Conservation (phyloP, 2,329 filamentous ascomycete genomes). For the Arachnopeziza araneosa region DNA sequence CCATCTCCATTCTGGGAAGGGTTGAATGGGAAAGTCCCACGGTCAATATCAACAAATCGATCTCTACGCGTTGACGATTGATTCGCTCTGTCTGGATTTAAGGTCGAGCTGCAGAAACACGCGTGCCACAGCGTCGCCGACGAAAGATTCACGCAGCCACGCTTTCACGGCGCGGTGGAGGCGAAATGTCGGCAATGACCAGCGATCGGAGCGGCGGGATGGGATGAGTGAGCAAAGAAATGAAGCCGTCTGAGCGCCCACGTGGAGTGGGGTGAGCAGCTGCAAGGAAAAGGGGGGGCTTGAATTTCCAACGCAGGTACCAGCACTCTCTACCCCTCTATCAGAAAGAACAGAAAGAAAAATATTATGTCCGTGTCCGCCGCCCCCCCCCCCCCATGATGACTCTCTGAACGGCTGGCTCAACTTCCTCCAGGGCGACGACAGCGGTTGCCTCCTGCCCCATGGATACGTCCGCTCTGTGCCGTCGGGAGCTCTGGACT, state of each 20-base stretch:
- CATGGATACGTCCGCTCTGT: too few relatives aligned
- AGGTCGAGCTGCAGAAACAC: not conserved
- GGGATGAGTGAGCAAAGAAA: not conserved
- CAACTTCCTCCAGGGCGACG: too few relatives aligned
- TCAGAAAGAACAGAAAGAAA: not conserved
- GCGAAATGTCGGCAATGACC: not conserved
- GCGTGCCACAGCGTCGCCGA: not conserved
- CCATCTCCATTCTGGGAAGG: not conserved
- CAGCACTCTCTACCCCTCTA: not conserved
- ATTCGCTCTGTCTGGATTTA: not conserved
- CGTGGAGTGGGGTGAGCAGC: not conserved
- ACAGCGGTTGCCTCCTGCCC: too few relatives aligned
- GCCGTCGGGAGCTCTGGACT: too few relatives aligned
- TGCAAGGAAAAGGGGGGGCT: not conserved
- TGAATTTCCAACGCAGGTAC: not conserved
- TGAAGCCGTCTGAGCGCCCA: not conserved
- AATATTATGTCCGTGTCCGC: too few relatives aligned
- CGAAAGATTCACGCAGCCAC: not conserved
- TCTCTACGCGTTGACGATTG: too few relatives aligned
- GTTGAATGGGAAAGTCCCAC: not conserved
- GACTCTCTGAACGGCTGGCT: too few relatives aligned
- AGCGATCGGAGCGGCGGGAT: not conserved
- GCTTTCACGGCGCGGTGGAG: not conserved
- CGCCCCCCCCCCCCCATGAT: too few relatives aligned
- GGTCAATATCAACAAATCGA: not conserved